Base-by-base conservation (phyloP, 2,329 filamentous ascomycete species). In the Epichloe festucae region DNA sequence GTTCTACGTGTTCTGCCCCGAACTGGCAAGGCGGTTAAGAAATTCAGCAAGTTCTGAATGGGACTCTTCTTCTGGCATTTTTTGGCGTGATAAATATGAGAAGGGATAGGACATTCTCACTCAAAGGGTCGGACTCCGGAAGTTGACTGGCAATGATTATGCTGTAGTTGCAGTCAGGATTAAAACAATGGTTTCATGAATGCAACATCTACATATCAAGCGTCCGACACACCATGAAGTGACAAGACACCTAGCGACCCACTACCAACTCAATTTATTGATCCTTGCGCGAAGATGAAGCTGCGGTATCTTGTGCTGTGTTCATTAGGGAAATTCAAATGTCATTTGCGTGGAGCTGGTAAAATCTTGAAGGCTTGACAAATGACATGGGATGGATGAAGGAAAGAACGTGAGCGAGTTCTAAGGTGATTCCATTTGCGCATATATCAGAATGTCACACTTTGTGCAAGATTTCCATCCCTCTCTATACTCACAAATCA, bases 1-100 rank as follows among this genome's bases (percentile, higher is more conserved):
- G 90, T 96, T 72, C 88, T 98, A 72, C 90, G 93, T 70, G 93
- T 98, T 67, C 87, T 97, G 68, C 91, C 91, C 76, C 85, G 90
- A 78, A 95, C 89, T 67, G 89, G 90, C 77, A 96, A 96, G 85
- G 77, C 82, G 67, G 89, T 96, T 75, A 98, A 98, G 89, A 76
- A 84, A 74, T 98, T 98, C 84, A 80, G 74, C 81, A 98, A 98
- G 83, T 98, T 98, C 82, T 98, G 95, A 84, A 67, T 67, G 66
- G 65, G 67, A 64, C 64, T 69, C 62, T 67, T 66, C 62, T 66
- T 68, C 59, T 75, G 73, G 73, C 73, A 76, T 77, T 74, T 73
- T 70, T 70, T 65, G 73, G 74, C 73, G 73, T 75, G 72, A 73
- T 74, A 71, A 73, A 69, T 64, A 70, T 63, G 65, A 64, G 65